Conservation (phyloP, 257 asterid species). For the Nicotiana noctiflora region DNA sequence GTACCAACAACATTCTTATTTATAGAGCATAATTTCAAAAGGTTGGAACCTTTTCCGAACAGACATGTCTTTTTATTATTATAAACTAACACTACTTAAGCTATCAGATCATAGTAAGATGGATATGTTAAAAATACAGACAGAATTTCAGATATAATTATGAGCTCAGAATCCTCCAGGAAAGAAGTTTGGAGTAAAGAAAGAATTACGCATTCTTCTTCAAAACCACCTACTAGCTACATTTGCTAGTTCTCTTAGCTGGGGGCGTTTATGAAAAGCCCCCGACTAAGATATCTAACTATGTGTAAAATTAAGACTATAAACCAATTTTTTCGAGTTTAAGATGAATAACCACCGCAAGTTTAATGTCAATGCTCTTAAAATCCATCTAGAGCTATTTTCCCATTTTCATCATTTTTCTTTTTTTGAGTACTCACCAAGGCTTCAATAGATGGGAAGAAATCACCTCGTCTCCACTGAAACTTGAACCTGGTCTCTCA, state of each 20-base stretch:
- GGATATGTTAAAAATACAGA: not conserved
- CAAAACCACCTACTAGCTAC: no score
- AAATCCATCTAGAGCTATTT: no score
- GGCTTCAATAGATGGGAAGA: not conserved
- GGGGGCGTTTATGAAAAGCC: not conserved
- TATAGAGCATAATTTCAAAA: no score
- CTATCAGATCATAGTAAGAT: not conserved
- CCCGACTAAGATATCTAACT: not conserved
- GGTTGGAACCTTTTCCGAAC: not conserved
- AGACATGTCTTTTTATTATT: not conserved
- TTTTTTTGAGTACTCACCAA: no score
- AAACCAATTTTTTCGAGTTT: not conserved
- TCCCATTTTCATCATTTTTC: no score
- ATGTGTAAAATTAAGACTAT: not conserved
- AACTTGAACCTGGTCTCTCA: not conserved
- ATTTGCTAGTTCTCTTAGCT: no score
- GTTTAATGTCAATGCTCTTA: no score
- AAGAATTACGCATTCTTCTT: not conserved
- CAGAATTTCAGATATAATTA: not conserved
- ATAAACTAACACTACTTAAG: not conserved
- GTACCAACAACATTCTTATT: not conserved
- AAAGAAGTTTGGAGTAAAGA: no score
- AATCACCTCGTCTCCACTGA: not conserved
- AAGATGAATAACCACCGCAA: no score
- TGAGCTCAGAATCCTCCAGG: not conserved